Conservation (phyloP, 106 monocot species). For the Dioscorea zingiberensis region DNA sequence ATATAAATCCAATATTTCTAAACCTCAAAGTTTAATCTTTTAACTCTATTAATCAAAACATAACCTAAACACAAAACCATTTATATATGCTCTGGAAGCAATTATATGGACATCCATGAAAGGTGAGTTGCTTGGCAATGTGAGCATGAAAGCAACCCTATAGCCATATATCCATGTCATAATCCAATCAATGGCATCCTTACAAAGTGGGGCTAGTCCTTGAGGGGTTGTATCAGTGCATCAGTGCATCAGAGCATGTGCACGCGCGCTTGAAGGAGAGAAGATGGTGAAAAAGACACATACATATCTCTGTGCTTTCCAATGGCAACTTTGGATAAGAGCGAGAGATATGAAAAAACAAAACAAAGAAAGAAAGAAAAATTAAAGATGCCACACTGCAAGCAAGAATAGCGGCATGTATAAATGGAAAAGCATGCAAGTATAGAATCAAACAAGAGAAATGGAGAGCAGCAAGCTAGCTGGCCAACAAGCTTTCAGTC, state of each 20-base stretch:
- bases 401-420: slow-evolving; percentile 1
- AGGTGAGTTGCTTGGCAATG: neutral
- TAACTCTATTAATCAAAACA: no score
- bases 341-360: neutral
- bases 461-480: neutral
- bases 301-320: no score
- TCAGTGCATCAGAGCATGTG: neutral
- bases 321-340: no score
- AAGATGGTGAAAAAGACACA: no score
- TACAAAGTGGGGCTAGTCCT: neutral
- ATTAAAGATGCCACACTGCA: no score
- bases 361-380: no score
- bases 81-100: slow-evolving; percentile 1
- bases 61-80: no score
- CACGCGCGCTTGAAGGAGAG: neutral
- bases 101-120: neutral
- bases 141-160: no score
- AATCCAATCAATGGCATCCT: neutral
- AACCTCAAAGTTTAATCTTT: no score
- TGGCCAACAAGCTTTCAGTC: neutral
- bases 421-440: neutral
- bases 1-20: no score
- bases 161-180: neutral
- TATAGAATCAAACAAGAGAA: neutral
- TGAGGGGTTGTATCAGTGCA: no score